Percentiles rank a stretch among this genome's conserved stretches.
Evolutionary conservation across 306 rosid genomes (phyloP).

Genomic region (Lathyrus oleraceus): DNA sequence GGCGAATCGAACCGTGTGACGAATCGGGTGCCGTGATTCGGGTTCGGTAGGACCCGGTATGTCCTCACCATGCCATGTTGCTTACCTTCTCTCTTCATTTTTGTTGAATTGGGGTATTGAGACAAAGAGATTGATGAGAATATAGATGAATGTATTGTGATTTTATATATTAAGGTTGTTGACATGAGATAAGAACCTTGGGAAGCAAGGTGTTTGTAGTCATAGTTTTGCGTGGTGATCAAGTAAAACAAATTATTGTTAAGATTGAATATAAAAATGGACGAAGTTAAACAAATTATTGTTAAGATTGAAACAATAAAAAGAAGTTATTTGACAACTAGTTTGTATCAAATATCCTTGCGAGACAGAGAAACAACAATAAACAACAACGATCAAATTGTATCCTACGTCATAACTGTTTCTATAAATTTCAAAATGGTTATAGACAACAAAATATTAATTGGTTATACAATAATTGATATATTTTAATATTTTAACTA

Average conservation of each 20-base stretch:
- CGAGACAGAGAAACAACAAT: no score
- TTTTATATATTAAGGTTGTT: not conserved
- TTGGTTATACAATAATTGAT: no score
- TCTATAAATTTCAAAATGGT: no score
- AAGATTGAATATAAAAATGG: no score
- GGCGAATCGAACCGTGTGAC: conserved; percentile 44
- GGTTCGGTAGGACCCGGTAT: conserved; percentile 52
- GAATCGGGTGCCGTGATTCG: conserved; percentile 44
- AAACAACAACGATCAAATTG: no score
- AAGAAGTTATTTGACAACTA: no score
- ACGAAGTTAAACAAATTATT: no score
- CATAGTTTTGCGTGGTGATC: conserved; percentile 22
- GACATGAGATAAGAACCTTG: conserved; percentile 35
- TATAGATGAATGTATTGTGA: not conserved
- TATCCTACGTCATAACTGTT: no score
- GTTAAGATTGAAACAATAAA: no score
- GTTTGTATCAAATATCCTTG: no score
- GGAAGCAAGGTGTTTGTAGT: conserved; percentile 43
- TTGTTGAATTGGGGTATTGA: conserved; percentile 7
- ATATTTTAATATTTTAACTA: no score
- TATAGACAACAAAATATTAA: no score
- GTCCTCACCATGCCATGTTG: conserved; percentile 82
- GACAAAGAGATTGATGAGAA: conserved; percentile 23
- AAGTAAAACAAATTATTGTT: not conserved
- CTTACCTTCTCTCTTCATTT: conserved; percentile 82